Evolutionary conservation across 2,329 filamentous ascomycete genomes (phyloP).

Genomic region (Fusarium illudens): DNA sequence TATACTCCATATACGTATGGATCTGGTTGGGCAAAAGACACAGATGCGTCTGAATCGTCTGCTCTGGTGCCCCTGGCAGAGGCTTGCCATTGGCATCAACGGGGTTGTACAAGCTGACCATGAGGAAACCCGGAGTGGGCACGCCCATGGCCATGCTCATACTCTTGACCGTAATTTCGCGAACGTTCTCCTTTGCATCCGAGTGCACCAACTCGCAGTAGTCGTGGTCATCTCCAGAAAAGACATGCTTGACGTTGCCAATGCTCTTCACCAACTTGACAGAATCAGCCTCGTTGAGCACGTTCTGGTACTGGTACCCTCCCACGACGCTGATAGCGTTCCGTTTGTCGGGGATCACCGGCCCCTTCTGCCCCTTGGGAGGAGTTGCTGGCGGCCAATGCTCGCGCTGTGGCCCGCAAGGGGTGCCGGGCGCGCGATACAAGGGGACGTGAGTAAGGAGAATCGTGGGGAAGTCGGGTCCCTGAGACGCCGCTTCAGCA

Average conservation of each 20-base stretch:
- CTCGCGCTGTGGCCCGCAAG: constrained; percentile 88
- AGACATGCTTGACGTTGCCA: constrained; percentile 84
- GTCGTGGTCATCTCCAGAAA: constrained; percentile 97
- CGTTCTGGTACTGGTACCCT: constrained; percentile 98
- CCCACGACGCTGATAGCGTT: constrained; percentile 80
- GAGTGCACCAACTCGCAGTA: constrained; percentile 92
- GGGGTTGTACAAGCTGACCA: constrained; percentile 93
- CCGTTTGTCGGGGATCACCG: constrained; percentile 68
- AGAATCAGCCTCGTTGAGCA: constrained; percentile 80
- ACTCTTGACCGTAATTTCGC: constrained; percentile 94
- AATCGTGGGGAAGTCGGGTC: constrained; percentile 80
- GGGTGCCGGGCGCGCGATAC: constrained; percentile 81
- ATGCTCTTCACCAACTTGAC: constrained; percentile 78
- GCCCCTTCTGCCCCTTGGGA: constrained; percentile 63
- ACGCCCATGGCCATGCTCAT: constrained; percentile 98
- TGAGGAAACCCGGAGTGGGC: constrained; percentile 82
- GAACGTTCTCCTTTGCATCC: constrained; percentile 68
- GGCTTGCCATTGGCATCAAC: constrained; percentile 69
- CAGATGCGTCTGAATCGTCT: constrained; percentile 85
- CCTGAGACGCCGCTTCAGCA: constrained; percentile 54
- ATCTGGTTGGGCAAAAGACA: constrained; percentile 92
- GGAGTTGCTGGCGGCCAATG: constrained; percentile 77
- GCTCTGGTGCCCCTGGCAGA: constrained; percentile 51
- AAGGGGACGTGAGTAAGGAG: constrained; percentile 92
- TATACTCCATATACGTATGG: constrained; percentile 83